phyloP scores from a whole-genome alignment of 352 stramenopile genomes.

The Globisporangium splendens region DNA sequence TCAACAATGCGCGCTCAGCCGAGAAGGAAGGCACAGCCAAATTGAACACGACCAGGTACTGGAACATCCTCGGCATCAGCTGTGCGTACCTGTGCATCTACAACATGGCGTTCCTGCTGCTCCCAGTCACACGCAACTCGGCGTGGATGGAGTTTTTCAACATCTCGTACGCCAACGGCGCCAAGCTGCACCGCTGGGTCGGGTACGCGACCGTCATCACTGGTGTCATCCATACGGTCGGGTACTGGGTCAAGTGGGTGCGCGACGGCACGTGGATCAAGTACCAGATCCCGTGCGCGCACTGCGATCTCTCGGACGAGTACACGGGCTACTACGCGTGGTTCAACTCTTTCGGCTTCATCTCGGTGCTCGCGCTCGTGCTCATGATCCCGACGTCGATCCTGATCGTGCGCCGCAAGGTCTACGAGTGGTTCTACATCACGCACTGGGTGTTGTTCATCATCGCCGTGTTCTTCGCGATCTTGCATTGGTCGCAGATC shows the following conservation, averaged over 20 bases:
- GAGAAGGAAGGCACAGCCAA: slow-evolving; percentile 18
- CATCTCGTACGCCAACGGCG: slow-evolving; percentile 51
- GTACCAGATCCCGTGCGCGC: slow-evolving; percentile 45
- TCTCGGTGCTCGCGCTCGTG: slow-evolving; percentile 41
- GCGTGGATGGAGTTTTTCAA: slow-evolving; percentile 73
- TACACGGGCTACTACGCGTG: slow-evolving; percentile 44
- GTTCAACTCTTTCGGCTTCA: slow-evolving; percentile 58
- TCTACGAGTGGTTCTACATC: slow-evolving; percentile 61
- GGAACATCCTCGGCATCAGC: slow-evolving; percentile 49
- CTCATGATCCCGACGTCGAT: slow-evolving; percentile 57
- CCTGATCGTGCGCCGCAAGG: slow-evolving; percentile 45
- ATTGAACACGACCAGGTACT: slow-evolving; percentile 52
- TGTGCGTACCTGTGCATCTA: slow-evolving; percentile 56
- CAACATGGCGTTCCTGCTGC: slow-evolving; percentile 69
- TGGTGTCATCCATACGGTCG: slow-evolving; percentile 38
- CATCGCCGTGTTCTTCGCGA: slow-evolving; percentile 46
- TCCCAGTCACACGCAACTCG: slow-evolving; percentile 53
- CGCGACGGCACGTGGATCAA: slow-evolving; percentile 35
- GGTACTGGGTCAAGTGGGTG: slow-evolving; percentile 50
- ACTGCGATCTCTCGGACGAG: slow-evolving; percentile 36
- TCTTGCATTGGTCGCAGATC: slow-evolving; percentile 57
- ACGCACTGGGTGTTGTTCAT: slow-evolving; percentile 55
- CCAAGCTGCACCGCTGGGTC: slow-evolving; percentile 65
- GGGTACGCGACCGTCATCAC: slow-evolving; percentile 53
- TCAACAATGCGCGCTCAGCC: slow-evolving; percentile 16